Conservation (phyloP, 345 rosid species). For the Triadica sebifera region DNA sequence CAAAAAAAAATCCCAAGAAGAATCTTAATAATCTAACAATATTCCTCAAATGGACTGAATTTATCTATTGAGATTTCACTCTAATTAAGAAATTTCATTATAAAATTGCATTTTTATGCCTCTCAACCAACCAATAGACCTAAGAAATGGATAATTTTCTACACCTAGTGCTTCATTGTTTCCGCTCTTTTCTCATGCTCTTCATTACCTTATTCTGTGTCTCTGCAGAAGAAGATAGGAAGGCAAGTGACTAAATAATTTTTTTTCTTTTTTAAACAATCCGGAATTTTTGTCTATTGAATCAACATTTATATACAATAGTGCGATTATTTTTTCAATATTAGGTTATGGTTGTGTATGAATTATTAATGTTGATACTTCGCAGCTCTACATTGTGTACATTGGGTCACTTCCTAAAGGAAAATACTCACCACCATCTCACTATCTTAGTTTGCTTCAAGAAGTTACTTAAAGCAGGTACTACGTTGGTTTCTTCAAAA, state of each 20-base stretch:
- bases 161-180: background rate
- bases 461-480: background rate
- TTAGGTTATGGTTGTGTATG: too few species aligned
- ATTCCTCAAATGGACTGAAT: too few species aligned
- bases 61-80: too few species aligned
- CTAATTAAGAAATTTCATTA: too few species aligned
- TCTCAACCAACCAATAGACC: background rate
- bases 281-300: too few species aligned
- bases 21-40: too few species aligned
- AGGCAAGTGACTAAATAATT: background rate
- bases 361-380: background rate
- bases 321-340: too few species aligned
- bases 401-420: constrained; percentile 5
- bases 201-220: background rate
- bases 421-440: constrained; percentile 3
- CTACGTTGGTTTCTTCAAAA: background rate
- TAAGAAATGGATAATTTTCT: background rate
- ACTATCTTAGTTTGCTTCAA: constrained; percentile 8
- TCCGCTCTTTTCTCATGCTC: background rate
- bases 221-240: background rate
- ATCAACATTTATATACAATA: too few species aligned
- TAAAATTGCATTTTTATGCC: background rate
- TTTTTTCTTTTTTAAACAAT: too few species aligned
- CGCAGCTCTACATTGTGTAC: constrained; percentile 9
- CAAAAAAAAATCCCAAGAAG: too few species aligned